Percentiles rank a stretch among this genome's conserved stretches.
phyloP scores from a whole-genome alignment of 1,284 basidiomycete genomes.

The Phylloboletellus chloephorus region DNA sequence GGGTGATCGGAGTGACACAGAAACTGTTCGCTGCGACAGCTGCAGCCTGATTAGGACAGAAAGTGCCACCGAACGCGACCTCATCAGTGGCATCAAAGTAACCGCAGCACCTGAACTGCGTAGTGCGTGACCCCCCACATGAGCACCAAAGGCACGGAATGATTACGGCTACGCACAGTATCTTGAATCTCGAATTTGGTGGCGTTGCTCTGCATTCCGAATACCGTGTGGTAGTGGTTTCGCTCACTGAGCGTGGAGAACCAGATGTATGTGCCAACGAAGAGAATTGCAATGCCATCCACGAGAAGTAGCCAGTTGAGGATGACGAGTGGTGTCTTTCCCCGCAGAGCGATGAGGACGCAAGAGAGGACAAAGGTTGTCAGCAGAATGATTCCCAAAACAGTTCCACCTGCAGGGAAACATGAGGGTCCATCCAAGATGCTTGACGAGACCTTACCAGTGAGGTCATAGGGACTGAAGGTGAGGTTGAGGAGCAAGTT shows the following conservation, averaged over 20 bases:
- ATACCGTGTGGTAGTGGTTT: conserved; percentile 57
- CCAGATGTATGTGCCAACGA: conserved; percentile 72
- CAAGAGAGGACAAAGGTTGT: conserved; percentile 66
- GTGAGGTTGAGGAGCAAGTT: conserved; percentile 68
- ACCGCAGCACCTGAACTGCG: conserved; percentile 74
- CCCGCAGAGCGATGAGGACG: conserved; percentile 62
- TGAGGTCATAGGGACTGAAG: conserved; percentile 51
- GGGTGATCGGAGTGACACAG: conserved; percentile 64
- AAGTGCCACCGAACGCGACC: conserved; percentile 50
- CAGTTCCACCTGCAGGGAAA: conserved; percentile 53
- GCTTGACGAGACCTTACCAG: conserved; percentile 40
- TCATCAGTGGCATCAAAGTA: conserved; percentile 67
- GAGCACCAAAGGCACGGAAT: neutral
- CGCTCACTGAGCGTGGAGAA: conserved; percentile 70
- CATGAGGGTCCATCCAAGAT: neutral
- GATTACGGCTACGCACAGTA: conserved; percentile 40
- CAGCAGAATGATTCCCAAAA: conserved; percentile 65
- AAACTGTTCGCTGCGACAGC: conserved; percentile 42
- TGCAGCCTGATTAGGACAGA: conserved; percentile 51
- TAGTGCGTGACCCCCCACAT: neutral
- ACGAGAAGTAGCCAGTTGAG: conserved; percentile 69
- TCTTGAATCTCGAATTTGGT: conserved; percentile 65
- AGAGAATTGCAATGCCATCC: conserved; percentile 53
- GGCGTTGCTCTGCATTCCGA: conserved; percentile 41
- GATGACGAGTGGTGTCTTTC: conserved; percentile 58